Evolutionary conservation across 495 filamentous ascomycete genomes (phyloP), one percentile per base, ranked within the genome.

Genomic region (Polyplosphaeria fusca): DNA sequence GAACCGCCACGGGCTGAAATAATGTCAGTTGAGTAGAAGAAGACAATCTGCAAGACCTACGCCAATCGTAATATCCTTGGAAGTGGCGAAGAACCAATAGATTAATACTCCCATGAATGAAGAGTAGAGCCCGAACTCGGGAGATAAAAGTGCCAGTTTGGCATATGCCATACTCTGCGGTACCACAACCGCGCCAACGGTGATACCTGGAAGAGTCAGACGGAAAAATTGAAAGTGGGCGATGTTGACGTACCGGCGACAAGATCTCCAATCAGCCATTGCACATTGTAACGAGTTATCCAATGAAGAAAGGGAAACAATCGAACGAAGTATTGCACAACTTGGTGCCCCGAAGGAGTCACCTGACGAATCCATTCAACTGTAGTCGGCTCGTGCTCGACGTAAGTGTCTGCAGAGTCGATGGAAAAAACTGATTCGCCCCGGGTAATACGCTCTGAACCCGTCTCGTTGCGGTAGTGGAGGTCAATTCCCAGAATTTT

Each of bases 21-120:
- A 52, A 66, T 64, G 47, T 41, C 55, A 58, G 35, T 18, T 4
- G 3, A 38, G 12, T 35, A 46, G 20, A 25, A 28, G 16, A 11
- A 52, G 32, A 26, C 18, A 32, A 26, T 24, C 12, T 44, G 26
- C 30, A 30, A 20, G 13, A 82, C 87, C 77, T 74, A 91, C 89
- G n/a, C 93, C 93, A 47, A 98, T 97, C 5, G 93, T 97, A 67
- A 98, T 97, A 71, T 98, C 93, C 67, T 98, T 98, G 0, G 94
- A 97, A 1, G 93, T 98, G 1, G 93, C 93, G 64, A 98, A 97
- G 70, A 97, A 94, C 93, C 93, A 97, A 63, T 99, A 99, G 44
- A 96, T 70, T 56, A 96, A 68, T 3, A 97, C 92, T 23, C 93
- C 93, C 86, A 97, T 95, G 65, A 99, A 99, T 0, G 92, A 96